Evolutionary conservation across 306 rosid genomes (phyloP), one percentile per base, ranked within the genome.

Genomic region (Cicer judaicum): DNA sequence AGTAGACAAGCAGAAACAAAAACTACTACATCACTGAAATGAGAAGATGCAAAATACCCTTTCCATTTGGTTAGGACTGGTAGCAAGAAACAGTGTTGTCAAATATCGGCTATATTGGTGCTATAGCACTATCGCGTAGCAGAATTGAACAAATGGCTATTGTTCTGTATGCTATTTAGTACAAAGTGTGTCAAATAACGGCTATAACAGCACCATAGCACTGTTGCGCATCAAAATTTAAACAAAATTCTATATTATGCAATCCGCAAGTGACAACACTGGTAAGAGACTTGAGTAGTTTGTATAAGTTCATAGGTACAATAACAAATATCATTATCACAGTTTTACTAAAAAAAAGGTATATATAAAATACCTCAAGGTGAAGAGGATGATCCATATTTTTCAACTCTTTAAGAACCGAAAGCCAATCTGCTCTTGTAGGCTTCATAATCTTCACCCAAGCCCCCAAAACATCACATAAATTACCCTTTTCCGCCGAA

Each of bases 361-460:
- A 74, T 16, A 57, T 6, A 56, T 1, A 36, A 81, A 83, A 56
- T 82, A 90, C 98, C 97, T 91, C 73, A 16, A 83, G 83, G 76
- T 87, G 85, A 64, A 89, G 83, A n/a, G 91, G 94, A 84, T 89
- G 88, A 53, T 84, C 84, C 79, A 57, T 88, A 8, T 2, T 68
- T 54, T 71, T 84, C 86, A 93, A 82, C 67, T 89, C 87, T 74
- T 90, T 93, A 40, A 93, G 77, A 91, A 93, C 84, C 6, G 80
- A 76, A 78, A 93, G 97, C 96, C 98, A 93, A 42, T 93, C 93
- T 64, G 94, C 93, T 83, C 97, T 85, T 6, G 52, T 21, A 68
- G 98, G 98, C 87, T 68, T 91, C 98, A 90, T 93, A 46, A 80
- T 65, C 79, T 81, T 79, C 79, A 79, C 92, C 98, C 98, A 93